Evolutionary conservation across 1,284 basidiomycete species (phyloP), one percentile per base, ranked within the genome.

Genomic region (Mycena citricolor): DNA sequence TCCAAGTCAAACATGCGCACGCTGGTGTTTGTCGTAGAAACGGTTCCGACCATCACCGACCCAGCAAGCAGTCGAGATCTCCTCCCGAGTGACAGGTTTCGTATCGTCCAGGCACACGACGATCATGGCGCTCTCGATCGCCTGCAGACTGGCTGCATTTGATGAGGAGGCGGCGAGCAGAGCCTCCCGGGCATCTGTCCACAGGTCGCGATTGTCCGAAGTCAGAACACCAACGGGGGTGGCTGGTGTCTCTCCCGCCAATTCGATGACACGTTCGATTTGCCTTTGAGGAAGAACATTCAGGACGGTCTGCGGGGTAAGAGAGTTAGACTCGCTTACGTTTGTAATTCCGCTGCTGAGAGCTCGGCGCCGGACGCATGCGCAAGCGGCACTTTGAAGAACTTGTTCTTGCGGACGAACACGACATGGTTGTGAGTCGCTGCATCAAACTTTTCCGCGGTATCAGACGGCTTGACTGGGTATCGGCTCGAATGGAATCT

Each of bases 11-110:
- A 72, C 84, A 50, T 65, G n/a, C n/a, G n/a, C n/a, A 91, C 90
- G 61, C 64, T 98, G 90, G 64, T 99, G 95, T 69, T 99, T 99
- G 74, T 99, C 97, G 63, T 89, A 98, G 78, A 90, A 99, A 49
- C 95, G 76, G 68, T 97, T 97, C 53, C 83, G 77, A 31, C 91
- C 94, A 55, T 97, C 83, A 32, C 95, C 95, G 21, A 87, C 86
- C 95, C 95, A 99, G 50, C 86, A 82, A 17, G 69, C 73, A 85
- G 90, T 90, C 44, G 86, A 87, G 14, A 87, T 74, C 30, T 92
- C 83, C 57, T 97, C 90, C 26, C 90, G 75, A 11, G 87, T 91
- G 31, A 88, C 70, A 1, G 91, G 91, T 41, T 75, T 73, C 11
- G 73, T 76, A 61, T 90, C 89, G 61, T 99, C 97, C 19, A 99